These are phyloP conservation scores for Penicillium sp. DNA, from an alignment of 2,329 filamentous ascomycete genomes.

Conservation along the genomic window DNA sequence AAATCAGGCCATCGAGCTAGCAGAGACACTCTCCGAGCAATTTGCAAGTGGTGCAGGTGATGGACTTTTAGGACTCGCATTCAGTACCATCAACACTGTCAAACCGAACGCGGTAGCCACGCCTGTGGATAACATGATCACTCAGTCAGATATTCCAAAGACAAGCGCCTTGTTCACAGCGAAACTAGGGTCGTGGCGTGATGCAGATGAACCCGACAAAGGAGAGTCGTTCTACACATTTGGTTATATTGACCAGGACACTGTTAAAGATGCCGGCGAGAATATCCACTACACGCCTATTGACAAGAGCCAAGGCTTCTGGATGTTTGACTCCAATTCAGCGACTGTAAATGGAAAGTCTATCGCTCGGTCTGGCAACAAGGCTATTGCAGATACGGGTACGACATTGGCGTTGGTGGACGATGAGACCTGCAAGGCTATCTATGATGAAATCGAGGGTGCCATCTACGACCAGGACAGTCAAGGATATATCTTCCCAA, in stretches of 20 bases:
- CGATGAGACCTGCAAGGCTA: constrained; percentile 62
- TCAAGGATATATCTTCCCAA: constrained; percentile 69
- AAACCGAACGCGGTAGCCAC: constrained; percentile 60
- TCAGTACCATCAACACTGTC: constrained; percentile 67
- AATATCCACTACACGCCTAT: constrained; percentile 65
- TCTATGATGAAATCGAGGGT: constrained; percentile 68
- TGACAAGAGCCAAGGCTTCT: constrained; percentile 69
- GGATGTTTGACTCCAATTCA: constrained; percentile 65
- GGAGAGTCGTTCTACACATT: constrained; percentile 71
- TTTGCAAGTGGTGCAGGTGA: constrained; percentile 64
- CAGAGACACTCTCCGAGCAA: constrained; percentile 60
- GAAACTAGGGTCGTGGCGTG: constrained; percentile 62
- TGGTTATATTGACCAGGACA: constrained; percentile 70
- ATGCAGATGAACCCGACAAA: constrained; percentile 48
- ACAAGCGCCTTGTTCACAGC: constrained; percentile 65
- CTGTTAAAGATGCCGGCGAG: constrained; percentile 57
- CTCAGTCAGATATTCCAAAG: constrained; percentile 57
- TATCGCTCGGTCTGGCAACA: constrained; percentile 59
- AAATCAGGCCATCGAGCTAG: constrained; percentile 68
- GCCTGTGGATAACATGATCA: constrained; percentile 72
- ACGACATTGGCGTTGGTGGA: constrained; percentile 70
- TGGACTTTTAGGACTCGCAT: constrained; percentile 70
- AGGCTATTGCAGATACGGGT: constrained; percentile 72
- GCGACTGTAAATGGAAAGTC: constrained; percentile 62
- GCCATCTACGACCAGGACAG: constrained; percentile 59